These are phyloP conservation scores for Cokeromyces recurvatus DNA, from an alignment of 371 early-diverging fungal genomes.

Conservation along the genomic window DNA sequence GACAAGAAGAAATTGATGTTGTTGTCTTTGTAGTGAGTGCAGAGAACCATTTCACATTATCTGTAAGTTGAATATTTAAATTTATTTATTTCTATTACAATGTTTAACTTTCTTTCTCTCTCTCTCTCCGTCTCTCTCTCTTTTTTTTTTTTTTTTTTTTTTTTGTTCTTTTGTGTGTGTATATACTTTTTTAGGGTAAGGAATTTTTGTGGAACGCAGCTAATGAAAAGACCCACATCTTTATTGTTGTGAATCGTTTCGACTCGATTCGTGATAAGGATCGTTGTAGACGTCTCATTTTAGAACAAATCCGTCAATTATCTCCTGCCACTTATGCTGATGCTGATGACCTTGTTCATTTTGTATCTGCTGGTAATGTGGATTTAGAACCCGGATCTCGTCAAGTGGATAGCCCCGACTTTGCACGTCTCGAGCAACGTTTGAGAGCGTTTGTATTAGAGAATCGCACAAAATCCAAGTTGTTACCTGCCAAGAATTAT, in stretches of 20 bases:
- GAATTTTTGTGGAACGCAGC: constrained; percentile 94
- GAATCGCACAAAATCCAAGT: constrained; percentile 91
- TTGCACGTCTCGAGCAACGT: constrained; percentile 76
- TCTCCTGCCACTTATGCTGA: constrained; percentile 91
- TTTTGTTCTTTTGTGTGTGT: no score
- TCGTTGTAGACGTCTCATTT: constrained; percentile 85
- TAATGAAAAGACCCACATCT: constrained; percentile 97
- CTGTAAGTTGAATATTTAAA: constrained; percentile 50
- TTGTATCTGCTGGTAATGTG: constrained; percentile 80
- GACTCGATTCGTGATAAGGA: constrained; percentile 93
- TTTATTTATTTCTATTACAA: neutral
- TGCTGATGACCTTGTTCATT: constrained; percentile 92
- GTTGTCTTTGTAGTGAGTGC: constrained; percentile 98
- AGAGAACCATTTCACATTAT: constrained; percentile 97
- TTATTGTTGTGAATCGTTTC: constrained; percentile 96
- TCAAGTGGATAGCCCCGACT: constrained; percentile 56
- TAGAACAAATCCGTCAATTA: constrained; percentile 90
- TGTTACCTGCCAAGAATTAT: constrained; percentile 91
- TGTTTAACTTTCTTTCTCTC: no score
- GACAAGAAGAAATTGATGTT: constrained; percentile 97
- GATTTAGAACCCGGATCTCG: constrained; percentile 40
- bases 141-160: no score
- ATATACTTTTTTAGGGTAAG: constrained; percentile 64
- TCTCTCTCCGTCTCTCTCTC: no score
- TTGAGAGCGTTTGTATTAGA: constrained; percentile 91